Evolutionary conservation across 495 filamentous ascomycete genomes (phyloP), one percentile per base, ranked within the genome.

Genomic region (Aspergillus bertholletiae): DNA sequence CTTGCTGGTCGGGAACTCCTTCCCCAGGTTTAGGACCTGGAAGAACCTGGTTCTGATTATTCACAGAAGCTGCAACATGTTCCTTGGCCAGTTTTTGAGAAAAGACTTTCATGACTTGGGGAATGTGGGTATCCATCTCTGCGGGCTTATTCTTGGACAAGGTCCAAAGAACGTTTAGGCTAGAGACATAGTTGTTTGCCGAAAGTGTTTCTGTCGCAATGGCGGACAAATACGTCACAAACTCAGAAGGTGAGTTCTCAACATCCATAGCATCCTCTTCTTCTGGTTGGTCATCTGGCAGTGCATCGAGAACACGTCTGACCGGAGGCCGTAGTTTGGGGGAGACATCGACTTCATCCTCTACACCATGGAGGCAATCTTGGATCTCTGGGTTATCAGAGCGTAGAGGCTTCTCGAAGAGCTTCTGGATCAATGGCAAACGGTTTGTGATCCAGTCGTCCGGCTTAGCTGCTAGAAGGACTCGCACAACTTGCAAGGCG

Each of bases 1-100:
- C 91, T 56, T 89, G 85, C 21, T 84, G 71, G 53, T 88, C 87
- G 54, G 90, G 82, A 40, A 84, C 75, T 26, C 76, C 81, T 32
- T 81, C 79, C 24, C 74, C 73, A 13, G 79, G 75, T 41, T 79
- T 75, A 23, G 71, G 64, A 17, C 73, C 72, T 26, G 72, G 59
- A 17, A 67, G 61, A 37, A 56, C 52, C 50, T 76, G 70, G 32
- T 63, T 62, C 41, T 69, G 70, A 17, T 78, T 69, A 7, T 78
- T 76, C 9, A 80, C 78, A 48, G 86, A 87, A 47, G 87, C 85
- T 24, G 89, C 86, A 56, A 97, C 85, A 69, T 98, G 93, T 45
- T 99, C 94, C 63, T 94, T 88, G 3, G 91, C 90, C 32, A 97
- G 80, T 64, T 97, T 97, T n/a, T 82, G 77, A 51, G 93, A 91